These are phyloP conservation scores for Phytopythium chamaehyphon DNA, from an alignment of 352 stramenopile genomes.

Conservation along the genomic window DNA sequence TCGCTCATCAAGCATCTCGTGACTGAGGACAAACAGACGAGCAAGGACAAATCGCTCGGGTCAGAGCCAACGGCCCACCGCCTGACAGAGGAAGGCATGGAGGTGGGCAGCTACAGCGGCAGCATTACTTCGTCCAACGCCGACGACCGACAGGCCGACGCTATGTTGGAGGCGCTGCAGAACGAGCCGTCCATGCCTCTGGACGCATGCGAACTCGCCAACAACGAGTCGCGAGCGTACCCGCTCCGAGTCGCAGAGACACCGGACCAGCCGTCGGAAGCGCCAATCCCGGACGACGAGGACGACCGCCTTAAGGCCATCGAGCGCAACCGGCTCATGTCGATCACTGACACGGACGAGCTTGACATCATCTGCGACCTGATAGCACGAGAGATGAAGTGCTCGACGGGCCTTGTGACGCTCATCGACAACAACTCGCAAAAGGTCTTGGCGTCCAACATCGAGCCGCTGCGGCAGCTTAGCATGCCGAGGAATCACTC, in stretches of 20 bases:
- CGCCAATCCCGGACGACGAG: conserved; percentile 29
- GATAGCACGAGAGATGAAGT: conserved; percentile 28
- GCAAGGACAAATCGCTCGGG: not conserved
- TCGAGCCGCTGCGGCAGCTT: conserved; percentile 16
- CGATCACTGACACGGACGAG: conserved; percentile 31
- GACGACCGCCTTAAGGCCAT: conserved; percentile 12
- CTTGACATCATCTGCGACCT: conserved; percentile 52
- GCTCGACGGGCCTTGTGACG: conserved; percentile 37
- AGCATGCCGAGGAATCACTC: conserved; percentile 36
- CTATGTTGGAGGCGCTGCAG: conserved; percentile 5
- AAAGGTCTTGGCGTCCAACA: conserved; percentile 37
- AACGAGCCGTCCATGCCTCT: conserved; percentile 13
- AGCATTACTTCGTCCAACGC: not conserved
- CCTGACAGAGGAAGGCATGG: conserved; percentile 10
- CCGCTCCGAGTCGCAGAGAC: conserved; percentile 22
- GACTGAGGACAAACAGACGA: conserved; percentile 8
- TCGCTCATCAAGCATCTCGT: conserved; percentile 30
- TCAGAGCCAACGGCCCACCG: not conserved
- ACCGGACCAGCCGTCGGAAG: conserved; percentile 12
- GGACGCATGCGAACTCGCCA: conserved; percentile 25
- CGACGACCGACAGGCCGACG: conserved; percentile 8
- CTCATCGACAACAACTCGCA: conserved; percentile 36
- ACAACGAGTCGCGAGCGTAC: conserved; percentile 29
- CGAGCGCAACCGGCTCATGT: conserved; percentile 24
- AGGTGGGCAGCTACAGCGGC: conserved; percentile 4